phyloP scores from a whole-genome alignment of 495 filamentous ascomycete species.

The Aspergillus hancockii region DNA sequence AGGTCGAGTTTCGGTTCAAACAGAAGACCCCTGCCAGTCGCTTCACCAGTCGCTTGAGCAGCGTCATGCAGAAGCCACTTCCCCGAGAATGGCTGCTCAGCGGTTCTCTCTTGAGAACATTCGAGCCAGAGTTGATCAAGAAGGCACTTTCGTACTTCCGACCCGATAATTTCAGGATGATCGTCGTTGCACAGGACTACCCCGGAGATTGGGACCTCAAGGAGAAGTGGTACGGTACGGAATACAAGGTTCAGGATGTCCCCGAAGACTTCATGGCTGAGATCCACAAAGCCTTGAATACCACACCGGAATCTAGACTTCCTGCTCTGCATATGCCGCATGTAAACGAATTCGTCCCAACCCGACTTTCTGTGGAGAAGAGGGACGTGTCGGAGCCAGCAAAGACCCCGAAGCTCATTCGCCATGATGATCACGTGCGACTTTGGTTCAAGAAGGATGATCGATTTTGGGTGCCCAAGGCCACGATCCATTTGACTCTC shows the following conservation, averaged over 20 bases:
- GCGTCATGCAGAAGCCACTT: constrained; percentile 85
- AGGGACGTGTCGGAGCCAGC: constrained; percentile 77
- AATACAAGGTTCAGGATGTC: constrained; percentile 84
- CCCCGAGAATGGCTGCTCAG: constrained; percentile 87
- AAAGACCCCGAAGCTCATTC: constrained; percentile 78
- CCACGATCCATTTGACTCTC: constrained; percentile 76
- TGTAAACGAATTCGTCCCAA: constrained; percentile 95
- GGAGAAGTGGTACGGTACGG: constrained; percentile 98
- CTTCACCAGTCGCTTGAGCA: constrained; percentile 80
- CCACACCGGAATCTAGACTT: constrained; percentile 57
- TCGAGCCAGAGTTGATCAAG: constrained; percentile 73
- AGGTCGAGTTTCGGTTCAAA: constrained; percentile 92
- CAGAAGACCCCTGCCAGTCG: constrained; percentile 88
- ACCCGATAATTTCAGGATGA: constrained; percentile 86
- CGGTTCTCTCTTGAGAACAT: constrained; percentile 71
- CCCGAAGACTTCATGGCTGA: constrained; percentile 70
- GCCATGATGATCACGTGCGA: constrained; percentile 78
- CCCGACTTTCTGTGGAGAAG: constrained; percentile 90
- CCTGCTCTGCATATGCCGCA: constrained; percentile 82
- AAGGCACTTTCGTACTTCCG: constrained; percentile 73
- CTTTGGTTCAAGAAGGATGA: constrained; percentile 99
- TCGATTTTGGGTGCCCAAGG: constrained; percentile 97
- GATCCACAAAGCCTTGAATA: constrained; percentile 63
- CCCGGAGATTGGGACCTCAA: constrained; percentile 84
- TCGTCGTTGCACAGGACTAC: constrained; percentile 76